Evolutionary conservation across 2,329 filamentous ascomycete genomes (phyloP).

Genomic region (Ophiocordyceps camponoti-saundersi): DNA sequence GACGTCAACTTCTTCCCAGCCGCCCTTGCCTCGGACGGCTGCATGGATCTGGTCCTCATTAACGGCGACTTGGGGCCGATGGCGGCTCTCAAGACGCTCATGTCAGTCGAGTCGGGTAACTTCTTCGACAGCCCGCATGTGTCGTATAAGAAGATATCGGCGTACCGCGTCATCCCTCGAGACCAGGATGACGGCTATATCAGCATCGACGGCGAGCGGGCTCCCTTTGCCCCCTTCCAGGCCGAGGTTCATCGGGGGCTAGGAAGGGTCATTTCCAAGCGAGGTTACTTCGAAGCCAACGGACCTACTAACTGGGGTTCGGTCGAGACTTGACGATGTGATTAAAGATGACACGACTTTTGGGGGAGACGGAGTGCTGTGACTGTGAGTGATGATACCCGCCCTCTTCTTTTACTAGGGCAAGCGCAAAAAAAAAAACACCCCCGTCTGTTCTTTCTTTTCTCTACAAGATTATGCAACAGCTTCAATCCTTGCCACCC

Average conservation of each 20-base stretch:
- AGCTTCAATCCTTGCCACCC: too few species aligned
- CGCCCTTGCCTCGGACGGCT: constrained; percentile 65
- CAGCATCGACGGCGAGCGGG: constrained; percentile 79
- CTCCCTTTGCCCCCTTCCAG: constrained; percentile 82
- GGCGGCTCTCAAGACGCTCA: constrained; percentile 52
- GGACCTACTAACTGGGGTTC: constrained; percentile 36
- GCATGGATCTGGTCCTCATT: constrained; percentile 70
- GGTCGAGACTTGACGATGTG: constrained; percentile 12
- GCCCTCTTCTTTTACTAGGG: too few species aligned
- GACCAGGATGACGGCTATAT: constrained; percentile 63
- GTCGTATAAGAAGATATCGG: constrained; percentile 69
- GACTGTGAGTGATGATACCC: not conserved
- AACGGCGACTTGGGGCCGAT: constrained; percentile 55
- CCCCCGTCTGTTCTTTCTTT: too few species aligned
- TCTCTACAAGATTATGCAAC: too few species aligned
- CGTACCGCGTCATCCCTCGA: constrained; percentile 68
- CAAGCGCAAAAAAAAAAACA: too few species aligned
- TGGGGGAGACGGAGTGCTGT: not conserved
- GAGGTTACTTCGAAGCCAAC: constrained; percentile 51
- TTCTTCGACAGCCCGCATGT: constrained; percentile 71
- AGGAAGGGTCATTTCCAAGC: constrained; percentile 70
- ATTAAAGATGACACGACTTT: not conserved
- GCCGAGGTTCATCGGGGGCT: constrained; percentile 72
- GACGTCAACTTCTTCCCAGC: constrained; percentile 79
- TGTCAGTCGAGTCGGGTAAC: constrained; percentile 52